Conservation (phyloP, 306 rosid genomes). For the Cucurbita pepo region DNA sequence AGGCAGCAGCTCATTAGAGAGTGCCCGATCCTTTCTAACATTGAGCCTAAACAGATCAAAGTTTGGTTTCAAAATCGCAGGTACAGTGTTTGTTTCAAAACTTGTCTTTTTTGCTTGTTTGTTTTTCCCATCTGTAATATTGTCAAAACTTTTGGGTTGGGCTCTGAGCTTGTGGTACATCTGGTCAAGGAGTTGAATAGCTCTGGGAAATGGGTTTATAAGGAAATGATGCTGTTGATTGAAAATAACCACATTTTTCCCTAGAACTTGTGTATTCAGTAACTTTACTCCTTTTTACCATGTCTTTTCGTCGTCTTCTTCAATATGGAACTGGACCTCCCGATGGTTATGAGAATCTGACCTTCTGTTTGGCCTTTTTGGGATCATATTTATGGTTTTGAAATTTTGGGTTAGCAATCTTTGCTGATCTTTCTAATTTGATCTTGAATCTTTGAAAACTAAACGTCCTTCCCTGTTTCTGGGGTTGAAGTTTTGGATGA, state of each 20-base stretch:
- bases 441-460: not conserved
- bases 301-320: not conserved
- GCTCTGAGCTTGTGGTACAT: not conserved
- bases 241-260: not conserved
- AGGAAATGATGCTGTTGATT: not conserved
- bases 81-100: constrained; percentile 12
- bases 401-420: not conserved
- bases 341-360: not conserved
- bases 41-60: constrained; percentile 97
- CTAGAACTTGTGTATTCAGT: not conserved
- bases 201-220: not conserved
- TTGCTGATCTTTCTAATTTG: not conserved
- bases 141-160: not conserved
- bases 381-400: not conserved
- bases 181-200: not conserved
- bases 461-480: not conserved
- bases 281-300: not conserved
- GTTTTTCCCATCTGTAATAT: not conserved
- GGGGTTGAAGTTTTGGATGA: not conserved
- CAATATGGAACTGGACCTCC: not conserved
- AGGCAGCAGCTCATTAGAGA: constrained; percentile 94
- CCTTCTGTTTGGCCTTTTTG: not conserved
- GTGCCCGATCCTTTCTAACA: constrained; percentile 76
- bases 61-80: constrained; percentile 98
- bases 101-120: not conserved